Conservation (phyloP, 805 yeast genomes). For the Sporopachydermia lactativora region DNA sequence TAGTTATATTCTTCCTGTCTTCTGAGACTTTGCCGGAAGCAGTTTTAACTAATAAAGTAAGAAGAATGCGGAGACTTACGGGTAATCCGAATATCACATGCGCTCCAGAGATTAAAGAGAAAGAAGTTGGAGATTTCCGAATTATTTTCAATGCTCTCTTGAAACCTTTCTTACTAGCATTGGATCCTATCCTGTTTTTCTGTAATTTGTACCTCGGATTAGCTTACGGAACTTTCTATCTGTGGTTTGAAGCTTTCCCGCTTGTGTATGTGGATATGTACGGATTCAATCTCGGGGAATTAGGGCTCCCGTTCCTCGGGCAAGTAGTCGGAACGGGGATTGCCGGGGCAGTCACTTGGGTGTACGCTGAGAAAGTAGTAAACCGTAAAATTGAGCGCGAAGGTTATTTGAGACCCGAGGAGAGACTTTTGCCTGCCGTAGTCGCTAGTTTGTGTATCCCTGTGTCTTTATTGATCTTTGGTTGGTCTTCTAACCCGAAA, state of each 20-base stretch:
- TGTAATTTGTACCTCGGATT: conserved; percentile 38
- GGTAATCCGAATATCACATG: conserved; percentile 29
- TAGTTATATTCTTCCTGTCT: conserved; percentile 3
- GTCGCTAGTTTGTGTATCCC: conserved; percentile 29
- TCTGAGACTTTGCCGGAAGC: conserved; percentile 13
- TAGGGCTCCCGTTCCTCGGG: conserved; percentile 33
- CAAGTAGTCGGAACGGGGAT: conserved; percentile 30
- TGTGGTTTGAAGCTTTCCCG: conserved; percentile 52
- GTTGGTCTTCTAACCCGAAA: conserved; percentile 30
- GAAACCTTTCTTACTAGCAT: conserved; percentile 36
- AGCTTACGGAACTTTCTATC: conserved; percentile 36
- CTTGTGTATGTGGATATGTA: conserved; percentile 32
- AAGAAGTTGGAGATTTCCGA: neutral
- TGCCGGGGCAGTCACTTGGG: conserved; percentile 20
- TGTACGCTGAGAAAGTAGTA: conserved; percentile 16
- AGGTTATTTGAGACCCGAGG: conserved; percentile 23
- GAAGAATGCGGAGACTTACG: conserved; percentile 28
- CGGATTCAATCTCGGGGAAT: conserved; percentile 32
- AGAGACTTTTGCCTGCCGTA: conserved; percentile 27
- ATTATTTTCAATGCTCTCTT: conserved; percentile 22
- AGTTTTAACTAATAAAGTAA: conserved; percentile 28
- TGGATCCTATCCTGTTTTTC: conserved; percentile 45
- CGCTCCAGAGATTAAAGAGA: conserved; percentile 23
- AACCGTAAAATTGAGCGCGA: conserved; percentile 11
- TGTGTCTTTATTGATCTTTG: conserved; percentile 30